These are phyloP conservation scores for Diplodia corticola DNA, from an alignment of 2,329 filamentous ascomycete species.

Conservation along the genomic window DNA sequence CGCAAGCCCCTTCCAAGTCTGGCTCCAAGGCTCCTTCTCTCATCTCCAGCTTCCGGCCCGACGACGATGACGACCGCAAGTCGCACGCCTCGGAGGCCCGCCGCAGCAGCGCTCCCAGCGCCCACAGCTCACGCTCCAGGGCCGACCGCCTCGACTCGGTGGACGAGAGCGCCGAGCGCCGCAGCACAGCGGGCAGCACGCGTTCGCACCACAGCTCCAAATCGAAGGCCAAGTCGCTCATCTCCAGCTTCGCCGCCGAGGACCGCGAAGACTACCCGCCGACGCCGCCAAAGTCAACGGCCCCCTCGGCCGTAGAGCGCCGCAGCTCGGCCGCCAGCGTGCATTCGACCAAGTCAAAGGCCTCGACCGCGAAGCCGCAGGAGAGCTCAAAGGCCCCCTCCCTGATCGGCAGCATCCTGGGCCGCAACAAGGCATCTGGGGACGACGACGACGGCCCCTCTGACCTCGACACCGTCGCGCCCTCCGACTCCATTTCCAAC, in stretches of 20 bases:
- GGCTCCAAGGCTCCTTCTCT: conserved; percentile 24
- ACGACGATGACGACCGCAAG: conserved; percentile 29
- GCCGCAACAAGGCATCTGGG: conserved; percentile 32
- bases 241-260: conserved; percentile 41
- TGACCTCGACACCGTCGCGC: conserved; percentile 48
- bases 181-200: conserved; percentile 36
- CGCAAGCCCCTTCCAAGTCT: conserved; percentile 2
- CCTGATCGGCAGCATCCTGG: conserved; percentile 40
- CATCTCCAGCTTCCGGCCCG: conserved; percentile 41
- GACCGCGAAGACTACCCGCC: conserved; percentile 25
- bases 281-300: conserved; percentile 22
- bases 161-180: conserved; percentile 22
- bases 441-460: conserved; percentile 20
- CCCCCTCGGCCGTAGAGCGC: conserved; percentile 3
- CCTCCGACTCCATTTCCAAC: conserved; percentile 51
- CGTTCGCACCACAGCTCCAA: conserved; percentile 37
- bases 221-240: conserved; percentile 37
- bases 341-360: conserved; percentile 28
- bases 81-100: conserved; percentile 6
- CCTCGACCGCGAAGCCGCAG: not conserved
- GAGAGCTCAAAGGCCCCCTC: conserved; percentile 25
- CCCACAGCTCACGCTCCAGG: conserved; percentile 8
- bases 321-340: conserved; percentile 36
- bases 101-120: conserved; percentile 19
- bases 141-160: not conserved